Evolutionary conservation across 1,284 basidiomycete species (phyloP).

Genomic region (Rhodotorula sp.): DNA sequence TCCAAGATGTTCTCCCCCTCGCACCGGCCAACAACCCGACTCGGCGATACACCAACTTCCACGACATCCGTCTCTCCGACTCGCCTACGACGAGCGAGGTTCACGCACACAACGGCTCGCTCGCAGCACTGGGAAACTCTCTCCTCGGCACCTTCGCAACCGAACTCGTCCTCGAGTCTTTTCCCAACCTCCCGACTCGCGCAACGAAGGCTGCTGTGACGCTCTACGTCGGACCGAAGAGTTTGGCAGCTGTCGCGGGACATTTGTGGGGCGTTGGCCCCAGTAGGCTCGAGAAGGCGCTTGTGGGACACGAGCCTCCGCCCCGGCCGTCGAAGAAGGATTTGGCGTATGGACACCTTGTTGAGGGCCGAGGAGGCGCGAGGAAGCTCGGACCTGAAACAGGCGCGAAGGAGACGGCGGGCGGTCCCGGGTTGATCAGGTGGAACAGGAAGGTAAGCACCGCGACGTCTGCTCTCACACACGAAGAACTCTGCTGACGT

Average conservation of each 20-base stretch:
- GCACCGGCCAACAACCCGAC: not conserved
- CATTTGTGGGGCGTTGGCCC: conserved; percentile 44
- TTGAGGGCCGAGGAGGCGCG: conserved; percentile 35
- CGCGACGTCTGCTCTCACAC: too few species aligned
- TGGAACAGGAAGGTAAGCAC: conserved; percentile 47
- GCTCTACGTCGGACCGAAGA: conserved; percentile 81
- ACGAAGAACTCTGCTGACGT: not conserved
- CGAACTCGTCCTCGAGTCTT: conserved; percentile 77
- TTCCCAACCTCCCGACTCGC: conserved; percentile 84
- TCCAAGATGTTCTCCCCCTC: conserved; percentile 24
- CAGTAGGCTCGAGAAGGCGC: conserved; percentile 58
- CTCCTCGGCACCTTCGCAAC: conserved; percentile 86
- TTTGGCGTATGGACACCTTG: conserved; percentile 40
- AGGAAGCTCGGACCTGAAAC: conserved; percentile 14
- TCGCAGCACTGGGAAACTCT: conserved; percentile 79
- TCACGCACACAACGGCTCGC: conserved; percentile 70
- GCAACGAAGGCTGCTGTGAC: conserved; percentile 87
- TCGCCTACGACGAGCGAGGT: conserved; percentile 59
- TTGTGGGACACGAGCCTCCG: conserved; percentile 46
- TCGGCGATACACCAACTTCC: conserved; percentile 31
- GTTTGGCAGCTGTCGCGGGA: conserved; percentile 76
- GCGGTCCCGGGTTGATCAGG: conserved; percentile 46
- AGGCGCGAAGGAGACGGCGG: conserved; percentile 36
- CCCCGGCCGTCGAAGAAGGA: conserved; percentile 57
- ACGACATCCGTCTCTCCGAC: conserved; percentile 47